Evolutionary conservation across 2,329 filamentous ascomycete genomes (phyloP), one percentile per base, ranked within the genome.

Genomic region (Coleophoma cylindrospora): DNA sequence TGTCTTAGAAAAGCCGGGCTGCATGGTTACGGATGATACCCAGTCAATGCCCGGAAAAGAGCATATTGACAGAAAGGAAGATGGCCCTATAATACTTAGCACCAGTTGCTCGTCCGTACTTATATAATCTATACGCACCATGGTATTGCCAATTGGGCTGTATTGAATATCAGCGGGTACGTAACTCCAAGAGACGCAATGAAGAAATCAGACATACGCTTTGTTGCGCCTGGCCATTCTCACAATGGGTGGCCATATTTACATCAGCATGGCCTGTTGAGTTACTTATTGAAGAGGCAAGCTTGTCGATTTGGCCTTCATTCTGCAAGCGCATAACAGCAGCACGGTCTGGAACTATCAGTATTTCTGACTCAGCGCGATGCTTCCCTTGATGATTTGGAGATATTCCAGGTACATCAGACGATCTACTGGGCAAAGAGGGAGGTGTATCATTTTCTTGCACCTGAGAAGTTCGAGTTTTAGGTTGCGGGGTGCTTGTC

Each of bases 1-100:
- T 15, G 15, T 44, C 13, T 36, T 14, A 14, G 7, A 19, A 36
- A 44, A 49, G 6, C 32, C 32, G 19, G 40, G 27, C 12, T 27
- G 12, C n/a, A 22, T 27, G 9, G 47, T 38, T 37, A 22, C 14
- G 10, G 40, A 22, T 14, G 40, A 49, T 19, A 49, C 47, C 47
- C 47, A 49, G 11, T 44, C 34, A 14, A 49, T 37, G 10, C 47
- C 47, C 1, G 47, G 40, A 13, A 17, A 14, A 7, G 47, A 49
- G 33, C 40, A 49, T 37, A 49, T 49, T 11, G 47, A 44, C 32
- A 49, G 27, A 12, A 21, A 49, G 36, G 47, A 49, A 15, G 27
- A 14, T 27, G 47, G 47, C 11, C 47, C 47, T 44, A 33, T 14
- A n/a, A 12, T 14, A 22, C 15, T 45, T 34, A 45, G 43, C 21